Evolutionary conservation across 2,329 filamentous ascomycete species (phyloP), one percentile per base, ranked within the genome.

Genomic region (Septoria petroselini): DNA sequence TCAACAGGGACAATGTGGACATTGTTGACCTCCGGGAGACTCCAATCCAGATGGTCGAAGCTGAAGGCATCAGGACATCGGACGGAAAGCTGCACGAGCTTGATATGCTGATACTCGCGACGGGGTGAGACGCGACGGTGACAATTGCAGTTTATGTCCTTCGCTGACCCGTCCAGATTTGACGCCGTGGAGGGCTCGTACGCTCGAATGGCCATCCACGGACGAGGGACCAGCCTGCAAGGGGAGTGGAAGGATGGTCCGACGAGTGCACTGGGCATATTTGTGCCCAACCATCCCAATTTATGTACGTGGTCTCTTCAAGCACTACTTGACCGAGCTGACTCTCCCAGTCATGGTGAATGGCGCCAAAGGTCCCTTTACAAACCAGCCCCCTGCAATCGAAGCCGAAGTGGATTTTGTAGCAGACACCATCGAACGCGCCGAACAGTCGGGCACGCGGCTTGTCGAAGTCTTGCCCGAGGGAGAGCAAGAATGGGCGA

Each of bases 31-130:
- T 73, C 38, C 71, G 69, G 45, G 65, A 68, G 49, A 68, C 69
- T 11, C 59, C 74, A 18, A 71, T 66, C 4, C 68, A 71, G 57
- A 71, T 66, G 9, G 37, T 83, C 77, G 56, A 80, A 79, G 5
- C 68, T 73, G 34, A 82, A 80, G 73, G 73, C 4, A 68, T 76
- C 23, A 62, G 68, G 4, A 73, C 70, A 2, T 52, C 33, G 3
- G 62, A 75, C 42, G 72, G 71, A 18, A 67, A 64, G 48, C 51
- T 67, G 30, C 47, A 60, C 31, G 70, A 74, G 41, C 71, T 73
- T 30, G 72, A 75, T 42, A 59, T 72, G 17, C 68, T 74, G 41
- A 71, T 71, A 1, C 61, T 75, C n/a, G 71, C 71, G 2, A 74
- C 72, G 0, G 73, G 73, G 23, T 27, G 23, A 27, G 23, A 5